Evolutionary conservation across 192 early-diverging fungal species (phyloP).

Genomic region (Phlyctochytrium bullatum): DNA sequence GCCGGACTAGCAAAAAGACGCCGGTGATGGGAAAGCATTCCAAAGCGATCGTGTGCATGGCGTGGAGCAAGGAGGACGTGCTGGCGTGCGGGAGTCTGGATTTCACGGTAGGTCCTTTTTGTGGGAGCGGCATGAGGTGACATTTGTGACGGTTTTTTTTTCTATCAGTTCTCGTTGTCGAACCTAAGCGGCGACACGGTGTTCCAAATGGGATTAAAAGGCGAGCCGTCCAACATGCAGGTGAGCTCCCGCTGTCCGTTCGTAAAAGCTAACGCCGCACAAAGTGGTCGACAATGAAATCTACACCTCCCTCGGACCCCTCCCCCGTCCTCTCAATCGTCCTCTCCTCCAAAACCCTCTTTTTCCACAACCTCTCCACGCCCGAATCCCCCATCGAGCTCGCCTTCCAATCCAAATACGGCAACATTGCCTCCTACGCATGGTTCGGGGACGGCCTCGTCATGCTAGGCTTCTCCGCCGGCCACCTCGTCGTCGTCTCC

Average conservation of each 20-base stretch:
- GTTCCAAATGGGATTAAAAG: slow-evolving; percentile 39
- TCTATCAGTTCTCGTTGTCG: slow-evolving; percentile 42
- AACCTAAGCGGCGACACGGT: slow-evolving; percentile 51
- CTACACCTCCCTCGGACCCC: slow-evolving; percentile 8
- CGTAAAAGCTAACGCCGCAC: not conserved
- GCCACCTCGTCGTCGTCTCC: slow-evolving; percentile 49
- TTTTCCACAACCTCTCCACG: slow-evolving; percentile 38
- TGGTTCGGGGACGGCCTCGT: slow-evolving; percentile 51
- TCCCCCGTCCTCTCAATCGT: slow-evolving; percentile 40
- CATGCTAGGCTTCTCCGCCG: slow-evolving; percentile 45
- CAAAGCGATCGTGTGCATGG: slow-evolving; percentile 37
- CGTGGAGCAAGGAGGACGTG: slow-evolving; percentile 45
- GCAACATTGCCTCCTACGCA: slow-evolving; percentile 40
- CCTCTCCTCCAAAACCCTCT: slow-evolving; percentile 37
- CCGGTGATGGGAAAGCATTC: slow-evolving; percentile 55
- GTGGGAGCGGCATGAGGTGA: not conserved
- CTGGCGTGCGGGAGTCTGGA: slow-evolving; percentile 49
- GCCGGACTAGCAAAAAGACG: slow-evolving; percentile 33
- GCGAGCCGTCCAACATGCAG: slow-evolving; percentile 46
- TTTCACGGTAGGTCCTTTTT: slow-evolving; percentile 33
- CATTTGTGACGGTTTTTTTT: slow-evolving; percentile 5
- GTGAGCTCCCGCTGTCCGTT: slow-evolving; percentile 13
- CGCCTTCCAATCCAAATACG: slow-evolving; percentile 50
- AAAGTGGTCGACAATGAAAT: slow-evolving; percentile 29
- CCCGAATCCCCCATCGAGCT: slow-evolving; percentile 48